phyloP scores from a whole-genome alignment of 2,329 filamentous ascomycete genomes.

The Rutstroemia sp. region DNA sequence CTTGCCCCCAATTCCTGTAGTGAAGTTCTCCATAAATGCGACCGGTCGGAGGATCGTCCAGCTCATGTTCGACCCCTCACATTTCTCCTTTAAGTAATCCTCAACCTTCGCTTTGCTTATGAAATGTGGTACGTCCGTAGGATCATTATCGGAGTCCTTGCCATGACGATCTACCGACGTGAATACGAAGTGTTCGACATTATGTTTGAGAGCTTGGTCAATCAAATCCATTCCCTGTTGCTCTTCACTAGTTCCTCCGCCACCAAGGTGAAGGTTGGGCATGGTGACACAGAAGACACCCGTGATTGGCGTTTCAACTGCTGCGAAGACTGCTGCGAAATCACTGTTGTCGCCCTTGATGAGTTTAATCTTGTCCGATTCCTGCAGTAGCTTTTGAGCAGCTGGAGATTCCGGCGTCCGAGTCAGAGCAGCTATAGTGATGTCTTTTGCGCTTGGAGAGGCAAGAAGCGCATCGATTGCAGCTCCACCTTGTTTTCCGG shows the following conservation, averaged over 20 bases:
- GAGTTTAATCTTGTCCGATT: conserved; percentile 41
- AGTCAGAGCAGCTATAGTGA: conserved; percentile 51
- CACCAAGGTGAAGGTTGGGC: conserved; percentile 9
- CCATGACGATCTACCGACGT: conserved; percentile 51
- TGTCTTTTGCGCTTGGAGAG: conserved; percentile 20
- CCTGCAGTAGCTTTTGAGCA: conserved; percentile 40
- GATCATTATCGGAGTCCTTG: conserved; percentile 34
- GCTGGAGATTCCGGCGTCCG: conserved; percentile 40
- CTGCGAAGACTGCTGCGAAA: conserved; percentile 40
- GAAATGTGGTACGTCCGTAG: conserved; percentile 48
- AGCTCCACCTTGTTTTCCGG: conserved; percentile 41
- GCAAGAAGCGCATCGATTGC: conserved; percentile 36
- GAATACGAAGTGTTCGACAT: conserved; percentile 48
- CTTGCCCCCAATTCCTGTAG: conserved; percentile 19
- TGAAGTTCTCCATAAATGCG: conserved; percentile 45
- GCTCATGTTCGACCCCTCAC: conserved; percentile 36
- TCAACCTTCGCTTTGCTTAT: conserved; percentile 48
- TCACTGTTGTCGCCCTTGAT: conserved; percentile 51
- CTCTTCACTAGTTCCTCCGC: conserved; percentile 31
- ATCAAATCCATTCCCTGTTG: conserved; percentile 44
- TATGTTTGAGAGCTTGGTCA: conserved; percentile 41
- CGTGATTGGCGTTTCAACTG: conserved; percentile 37
- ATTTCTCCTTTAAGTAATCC: conserved; percentile 40
- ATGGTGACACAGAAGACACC: conserved; percentile 52
- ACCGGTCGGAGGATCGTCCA: conserved; percentile 51